Conservation (phyloP, 2,329 filamentous ascomycete genomes). For the Aphanocladium album region DNA sequence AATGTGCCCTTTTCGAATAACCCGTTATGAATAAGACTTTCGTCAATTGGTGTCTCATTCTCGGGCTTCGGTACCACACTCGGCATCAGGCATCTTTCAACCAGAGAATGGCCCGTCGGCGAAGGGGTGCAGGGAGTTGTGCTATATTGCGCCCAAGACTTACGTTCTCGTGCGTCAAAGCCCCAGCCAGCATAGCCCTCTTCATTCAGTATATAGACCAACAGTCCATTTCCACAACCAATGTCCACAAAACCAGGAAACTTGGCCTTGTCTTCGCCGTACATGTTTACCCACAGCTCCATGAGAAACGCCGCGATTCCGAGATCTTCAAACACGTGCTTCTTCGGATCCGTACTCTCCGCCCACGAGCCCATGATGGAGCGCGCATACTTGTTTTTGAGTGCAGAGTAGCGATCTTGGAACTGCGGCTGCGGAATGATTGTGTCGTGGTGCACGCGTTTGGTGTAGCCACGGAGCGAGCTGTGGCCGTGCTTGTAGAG, state of each 20-base stretch:
- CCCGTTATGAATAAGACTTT: slow-evolving; percentile 48
- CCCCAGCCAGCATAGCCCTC: slow-evolving; percentile 87
- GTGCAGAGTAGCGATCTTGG: slow-evolving; percentile 73
- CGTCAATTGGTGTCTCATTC: slow-evolving; percentile 15
- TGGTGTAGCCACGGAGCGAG: slow-evolving; percentile 61
- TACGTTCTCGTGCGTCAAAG: slow-evolving; percentile 82
- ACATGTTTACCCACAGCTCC: slow-evolving; percentile 86
- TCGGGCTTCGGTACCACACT: slow-evolving; percentile 28
- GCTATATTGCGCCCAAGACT: slow-evolving; percentile 73
- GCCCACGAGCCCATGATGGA: slow-evolving; percentile 70
- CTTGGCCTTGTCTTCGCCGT: slow-evolving; percentile 35
- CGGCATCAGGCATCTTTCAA: slow-evolving; percentile 46
- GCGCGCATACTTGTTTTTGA: slow-evolving; percentile 77
- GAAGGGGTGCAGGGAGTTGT: slow-evolving; percentile 27
- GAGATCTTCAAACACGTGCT: slow-evolving; percentile 94
- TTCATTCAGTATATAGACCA: slow-evolving; percentile 73
- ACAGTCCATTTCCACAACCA: slow-evolving; percentile 88
- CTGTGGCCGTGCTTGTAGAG: slow-evolving; percentile 72
- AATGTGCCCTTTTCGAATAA: slow-evolving; percentile 72
- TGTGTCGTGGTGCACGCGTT: slow-evolving; percentile 78
- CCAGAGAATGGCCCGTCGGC: slow-evolving; percentile 32
- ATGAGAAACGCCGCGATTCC: slow-evolving; percentile 88
- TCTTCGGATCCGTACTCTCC: slow-evolving; percentile 79
- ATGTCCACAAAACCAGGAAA: slow-evolving; percentile 96
- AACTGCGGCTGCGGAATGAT: slow-evolving; percentile 71